phyloP scores from a whole-genome alignment of 345 rosid species.

The Bruguiera gymnorhiza region DNA sequence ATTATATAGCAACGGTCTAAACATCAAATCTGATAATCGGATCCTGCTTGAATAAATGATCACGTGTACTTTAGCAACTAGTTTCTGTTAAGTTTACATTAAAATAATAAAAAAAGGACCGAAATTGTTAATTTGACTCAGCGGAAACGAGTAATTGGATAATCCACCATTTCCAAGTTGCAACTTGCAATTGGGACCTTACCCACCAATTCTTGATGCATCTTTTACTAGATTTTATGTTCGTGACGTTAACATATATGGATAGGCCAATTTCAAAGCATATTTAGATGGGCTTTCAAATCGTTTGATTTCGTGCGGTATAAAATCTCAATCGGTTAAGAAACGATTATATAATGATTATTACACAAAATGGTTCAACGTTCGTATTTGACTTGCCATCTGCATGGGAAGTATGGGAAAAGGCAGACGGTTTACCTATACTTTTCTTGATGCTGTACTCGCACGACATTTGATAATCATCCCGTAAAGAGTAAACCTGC shows the following conservation, averaged over 20 bases:
- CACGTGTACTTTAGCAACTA: conserved; percentile 2
- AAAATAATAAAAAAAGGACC: neutral
- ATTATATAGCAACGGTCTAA: neutral
- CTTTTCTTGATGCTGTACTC: conserved; percentile 47
- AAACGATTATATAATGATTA: conserved; percentile 22
- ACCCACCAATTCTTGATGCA: conserved; percentile 25
- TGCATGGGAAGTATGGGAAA: conserved; percentile 34
- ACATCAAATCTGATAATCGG: conserved; percentile 8
- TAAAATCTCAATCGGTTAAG: conserved; percentile 52
- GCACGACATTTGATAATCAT: conserved; percentile 42
- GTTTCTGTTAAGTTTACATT: conserved; percentile 6
- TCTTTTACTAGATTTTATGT: conserved; percentile 19
- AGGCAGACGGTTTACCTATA: conserved; percentile 39
- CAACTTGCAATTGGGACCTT: conserved; percentile 14
- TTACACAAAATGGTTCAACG: conserved; percentile 22
- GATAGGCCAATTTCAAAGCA: conserved; percentile 25
- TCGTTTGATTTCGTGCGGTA: conserved; percentile 52
- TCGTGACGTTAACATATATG: conserved; percentile 28
- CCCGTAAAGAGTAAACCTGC: conserved; percentile 19
- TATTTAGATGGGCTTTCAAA: conserved; percentile 31
- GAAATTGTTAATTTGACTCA: neutral
- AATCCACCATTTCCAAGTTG: conserved; percentile 24
- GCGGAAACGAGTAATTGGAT: neutral
- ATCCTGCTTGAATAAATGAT: conserved; percentile 1
- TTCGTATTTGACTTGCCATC: conserved; percentile 52